Base-by-base conservation (phyloP, 192 early-diverging fungal genomes). In the Entrophospora sp. region DNA sequence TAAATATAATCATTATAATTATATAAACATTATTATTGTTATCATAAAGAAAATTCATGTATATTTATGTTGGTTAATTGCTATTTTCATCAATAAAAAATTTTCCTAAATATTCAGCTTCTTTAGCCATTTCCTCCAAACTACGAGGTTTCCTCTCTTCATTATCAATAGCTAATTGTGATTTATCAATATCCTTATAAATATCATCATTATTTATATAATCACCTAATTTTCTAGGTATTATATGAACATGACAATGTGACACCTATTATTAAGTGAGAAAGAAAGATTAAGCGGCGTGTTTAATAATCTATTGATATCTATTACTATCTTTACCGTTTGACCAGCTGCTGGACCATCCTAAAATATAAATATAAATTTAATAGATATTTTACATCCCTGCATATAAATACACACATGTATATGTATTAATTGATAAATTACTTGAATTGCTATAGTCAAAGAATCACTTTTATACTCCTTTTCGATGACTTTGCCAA, bases 191-290 rank as follows among this genome's bases (percentile, higher is more conserved):
- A 22, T 85, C 91, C 22, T 75, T 73, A 61, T 95, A 94, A 40
- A 95, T 87, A 37, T 93, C 91, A 72, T 98, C 92, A 61, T 95
- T 96, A 60, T 89, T 78, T 12, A 77, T 75, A 77, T 80, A 94
- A 67, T 98, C 93, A 27, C 89, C 89, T 16, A 72, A 66, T 34
- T 71, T 76, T 9, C 95, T 81, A 37, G 95, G 94, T 40, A 98
- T 91, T 27, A 98, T 66, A 73, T 98, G 96, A 28, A 96, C 71
- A 63, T 98, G 96, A 7, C 89, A 87, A 73, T 98, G 96, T 9
- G 88, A 82, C 4, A 98, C 92, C 20, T 93, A 81, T 71, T 92
- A 87, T 10, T 14, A 59, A n/a, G 3, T 59, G 12, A 25, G 12
- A 24, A 40, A 22, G n/a, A n/a, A n/a, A n/a, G n/a, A n/a, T n/a